Evolutionary conservation across 164 flowering plant species (phyloP), one percentile per base, ranked within the genome.

Genomic region (Berberis thunbergii): DNA sequence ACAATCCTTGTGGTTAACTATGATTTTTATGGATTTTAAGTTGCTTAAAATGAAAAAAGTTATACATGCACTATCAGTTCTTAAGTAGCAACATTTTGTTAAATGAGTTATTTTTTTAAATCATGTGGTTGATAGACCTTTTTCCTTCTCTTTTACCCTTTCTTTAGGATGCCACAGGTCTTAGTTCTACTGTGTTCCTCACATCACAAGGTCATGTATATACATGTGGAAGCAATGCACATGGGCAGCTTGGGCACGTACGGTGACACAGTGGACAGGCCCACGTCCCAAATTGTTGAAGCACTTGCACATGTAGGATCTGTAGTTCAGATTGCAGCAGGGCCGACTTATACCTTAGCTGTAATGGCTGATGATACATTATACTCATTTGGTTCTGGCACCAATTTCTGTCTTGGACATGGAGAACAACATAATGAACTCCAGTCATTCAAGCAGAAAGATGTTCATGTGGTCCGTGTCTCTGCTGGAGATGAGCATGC

Each of bases 401-500:
- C 86, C 68, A 93, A 90, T 70, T 89, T 90, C 73, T 93, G 98
- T 76, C 92, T 93, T 62, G 98, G 97, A 58, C 98, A 90, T 71
- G 97, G 96, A 49, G 96, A 90, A 66, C 98, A 88, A 73, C 92
- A 85, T 59, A 71, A 86, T 63, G 91, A 86, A 77, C 75, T 77
- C 57, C 86, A 82, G 67, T 81, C 77, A 7, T 86, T 93, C 69
- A 81, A 67, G 70, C 85, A 89, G 79, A 86, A 78, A 64, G 81
- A 78, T 42, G 74, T 90, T 71, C 94, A 87, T 71, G 74, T 93
- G 4, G 77, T 87, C 59, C 80, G 86, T 39, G 89, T 87, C 39
- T 93, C 96, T 61, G 95, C 98, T 64, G 97, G 95, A 57, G 96
- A 93, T 70, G 98, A 93, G 76, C 98, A 93, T 77, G 97, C 76